Evolutionary conservation across 2,329 filamentous ascomycete genomes (phyloP), one percentile per base, ranked within the genome.

Genomic region (Sporothrix luriei): DNA sequence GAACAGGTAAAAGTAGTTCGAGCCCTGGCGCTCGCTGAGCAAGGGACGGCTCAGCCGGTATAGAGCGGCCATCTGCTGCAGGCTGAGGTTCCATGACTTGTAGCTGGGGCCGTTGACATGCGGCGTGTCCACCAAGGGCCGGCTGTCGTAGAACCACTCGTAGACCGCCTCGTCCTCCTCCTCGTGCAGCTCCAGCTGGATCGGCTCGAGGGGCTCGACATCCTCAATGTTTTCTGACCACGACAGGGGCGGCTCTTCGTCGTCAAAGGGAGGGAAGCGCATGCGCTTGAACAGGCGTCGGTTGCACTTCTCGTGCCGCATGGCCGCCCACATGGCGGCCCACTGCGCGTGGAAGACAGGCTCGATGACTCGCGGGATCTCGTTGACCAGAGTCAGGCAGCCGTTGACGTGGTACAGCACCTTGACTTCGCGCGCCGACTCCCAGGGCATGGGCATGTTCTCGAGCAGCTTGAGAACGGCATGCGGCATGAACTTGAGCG

Each of bases 381-480:
- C 95, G 79, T 99, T 99, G 76, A 99, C 96, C 69, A 99, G 82
- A 1, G 95, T 99, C 80, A 99, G 81, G 77, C 96, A 99, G 40
- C 95, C 95, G 77, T 99, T 99, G 76, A 98, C 94, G 78, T 99
- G 95, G 79, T 99, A 99, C 14, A 99, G 84, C 38, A 99, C 95
- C 82, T 98, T 98, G 72, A 99, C 96, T 77, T 99, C 95, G 73
- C 94, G 88, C 33, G 93, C 89, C 70, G 93, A 95, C 82, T 99
- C 95, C 95, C 95, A 99, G 0, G 95, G 95, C 95, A 99, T 99
- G 4, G 95, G 95, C 95, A 99, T 99, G 76, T 99, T 99, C 83
- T 99, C 95, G 69, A 99, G 81, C 29, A 99, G 85, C 83, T 99
- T 99, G 82, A 99, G 82, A 13, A 99, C 95, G 6, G 95, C 95